Percentiles rank a stretch among this genome's conserved stretches.
These are phyloP conservation scores for Crucibulum laeve DNA, from an alignment of 768 basidiomycete species.

Conservation along the genomic window DNA sequence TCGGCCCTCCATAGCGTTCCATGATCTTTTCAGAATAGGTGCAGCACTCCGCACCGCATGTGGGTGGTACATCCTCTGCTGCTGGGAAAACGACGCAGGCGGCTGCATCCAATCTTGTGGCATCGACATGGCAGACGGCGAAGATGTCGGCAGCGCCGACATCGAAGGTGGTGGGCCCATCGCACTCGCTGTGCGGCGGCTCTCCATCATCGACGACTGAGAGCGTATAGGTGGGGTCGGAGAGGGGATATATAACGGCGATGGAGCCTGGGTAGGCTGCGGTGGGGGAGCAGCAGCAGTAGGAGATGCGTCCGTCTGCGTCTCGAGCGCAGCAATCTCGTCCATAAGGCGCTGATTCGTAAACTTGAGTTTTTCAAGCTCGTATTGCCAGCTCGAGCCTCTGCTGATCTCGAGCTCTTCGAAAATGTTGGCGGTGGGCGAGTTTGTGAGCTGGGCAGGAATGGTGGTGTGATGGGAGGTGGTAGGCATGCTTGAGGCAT, in stretches of 20 bases:
- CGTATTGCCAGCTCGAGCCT: slow-evolving; percentile 90
- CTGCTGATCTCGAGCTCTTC: slow-evolving; percentile 64
- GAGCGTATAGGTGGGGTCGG: background rate
- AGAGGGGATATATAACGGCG: background rate
- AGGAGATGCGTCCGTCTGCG: background rate
- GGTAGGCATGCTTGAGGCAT: slow-evolving; percentile 6
- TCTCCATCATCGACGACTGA: background rate
- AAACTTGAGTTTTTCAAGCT: slow-evolving; percentile 78
- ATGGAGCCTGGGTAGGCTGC: background rate
- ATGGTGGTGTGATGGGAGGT: background rate
- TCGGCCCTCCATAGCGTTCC: slow-evolving; percentile 2
- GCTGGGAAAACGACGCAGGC: too few relatives aligned
- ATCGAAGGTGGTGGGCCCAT: too few relatives aligned
- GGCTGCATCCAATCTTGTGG: background rate
- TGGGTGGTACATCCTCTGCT: background rate
- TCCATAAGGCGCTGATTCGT: slow-evolving; percentile 62
- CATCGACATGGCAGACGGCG: background rate
- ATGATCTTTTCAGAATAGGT: slow-evolving; percentile 4
- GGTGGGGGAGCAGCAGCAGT: background rate
- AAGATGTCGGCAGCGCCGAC: too few relatives aligned
- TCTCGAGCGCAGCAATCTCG: slow-evolving; percentile 38
- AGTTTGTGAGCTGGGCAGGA: slow-evolving; percentile 1
- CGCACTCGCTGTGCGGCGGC: too few relatives aligned
- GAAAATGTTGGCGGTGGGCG: slow-evolving; percentile 44
- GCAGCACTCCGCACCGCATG: background rate